Base-by-base conservation (phyloP, 1,139 yeast species). In the Geotrichum reessii region DNA sequence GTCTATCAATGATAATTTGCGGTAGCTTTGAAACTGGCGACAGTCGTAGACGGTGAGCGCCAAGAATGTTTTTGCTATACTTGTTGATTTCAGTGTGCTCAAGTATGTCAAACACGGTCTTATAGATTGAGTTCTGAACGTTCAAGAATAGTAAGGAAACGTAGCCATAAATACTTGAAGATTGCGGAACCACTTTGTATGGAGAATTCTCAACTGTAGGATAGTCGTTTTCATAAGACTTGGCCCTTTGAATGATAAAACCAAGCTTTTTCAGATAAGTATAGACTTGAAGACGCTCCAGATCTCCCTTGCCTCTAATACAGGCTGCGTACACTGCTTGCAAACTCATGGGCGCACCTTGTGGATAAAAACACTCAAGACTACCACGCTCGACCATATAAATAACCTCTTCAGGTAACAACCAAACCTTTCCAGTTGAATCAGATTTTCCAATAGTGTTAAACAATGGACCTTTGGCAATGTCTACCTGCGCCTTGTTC, bases 301-400 rank as follows among this genome's bases (percentile, higher is more conserved):
- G 65, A 47, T 80, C 81, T 9, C 76, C 73, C 57, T 75, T 73
- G n/a, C 70, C 60, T 21, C 67, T 66, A 37, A 86, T 75, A 46
- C 82, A 76, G 19, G 80, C 72, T 0, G 86, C 73, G 70, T 90
- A 89, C 2, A 87, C 76, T 55, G 82, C 86, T 63, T 88, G 86
- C 33, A 92, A 72, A 57, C 86, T 80, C 69, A 91, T 69, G 1
- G 83, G 79, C 11, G 74, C 70, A 4, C 73, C 79, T 11, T 67
- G 63, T 1, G 66, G 66, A 58, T 76, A 71, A 68, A 77, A 83
- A 22, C 88, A 81, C 27, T 83, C 76, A 70, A 90, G 76, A 1
- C 90, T 81, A 0, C 98, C 98, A 68, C 98, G 77, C 70, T 92
- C 97, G 1, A 85, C 81, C 58, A 92, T 75, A 69, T 91, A 92